Evolutionary conservation across 768 basidiomycete species (phyloP), one percentile per base, ranked within the genome.

Genomic region (Coprinellus micaceus): DNA sequence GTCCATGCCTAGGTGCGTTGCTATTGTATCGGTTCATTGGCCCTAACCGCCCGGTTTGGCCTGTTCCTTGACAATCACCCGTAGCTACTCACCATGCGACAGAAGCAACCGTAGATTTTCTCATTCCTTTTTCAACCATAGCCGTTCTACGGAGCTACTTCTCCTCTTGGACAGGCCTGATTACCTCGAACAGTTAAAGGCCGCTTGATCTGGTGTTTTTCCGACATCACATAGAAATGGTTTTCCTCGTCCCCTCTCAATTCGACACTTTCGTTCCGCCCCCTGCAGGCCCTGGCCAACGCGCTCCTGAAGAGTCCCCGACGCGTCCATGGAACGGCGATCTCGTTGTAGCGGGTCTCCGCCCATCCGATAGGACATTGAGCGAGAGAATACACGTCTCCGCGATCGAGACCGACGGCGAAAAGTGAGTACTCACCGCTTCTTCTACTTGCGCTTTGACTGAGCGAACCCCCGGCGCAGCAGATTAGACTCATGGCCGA

Each of bases 351-450:
- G 74, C 76, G 61, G 77, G 80, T 59, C 74, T 78, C 71, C 66
- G 78, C 56, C 58, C 73, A 60, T 74, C 77, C 60, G 78, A 81
- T 64, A 74, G 73, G 61, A 71, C 70, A 59, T 74, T 73, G 63
- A 77, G 68, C 61, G 81, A 82, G 64, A 77, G 79, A 57, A 74
- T 86, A 49, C 75, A 71, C 52, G 82, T 85, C 62, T 83, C 83
- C 26, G 84, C 83, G 24, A 83, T 84, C 41, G 85, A 87, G 71
- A 85, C 82, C 30, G 85, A 85, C 65, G 84, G 85, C n/a, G 82
- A 86, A 62, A 83, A 77, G 85, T 87, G 75, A 67, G 83, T 77
- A 46, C 44, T 55, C 53, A 53, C 36, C 43, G 39, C 41, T 46
- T 24, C 39, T 52, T 41, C 48, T 55, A 7, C 40, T 17, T 54